Base-by-base conservation (phyloP, 176 grass and related monocot species). In the Oryza glumipatula region DNA sequence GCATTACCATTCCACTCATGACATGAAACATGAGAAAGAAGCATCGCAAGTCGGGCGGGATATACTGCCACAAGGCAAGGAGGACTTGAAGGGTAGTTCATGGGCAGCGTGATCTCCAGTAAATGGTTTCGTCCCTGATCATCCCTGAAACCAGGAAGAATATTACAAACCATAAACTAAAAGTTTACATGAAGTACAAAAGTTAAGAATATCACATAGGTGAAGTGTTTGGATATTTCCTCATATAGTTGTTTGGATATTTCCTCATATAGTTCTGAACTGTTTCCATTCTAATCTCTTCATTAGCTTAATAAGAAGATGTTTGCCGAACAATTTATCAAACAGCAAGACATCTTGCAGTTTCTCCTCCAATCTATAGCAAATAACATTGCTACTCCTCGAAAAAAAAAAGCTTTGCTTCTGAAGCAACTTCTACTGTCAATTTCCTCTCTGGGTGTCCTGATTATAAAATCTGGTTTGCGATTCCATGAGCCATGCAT, bases 81-180 rank as follows among this genome's bases (percentile, higher is more conserved):
- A 70, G 85, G 76, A 28, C 63, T 36, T 90, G 85, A 39, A 45
- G 95, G 93, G 71, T 93, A 93, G 68, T 73, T 89, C 44, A 78
- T 67, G 39, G 91, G 87, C 73, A 98, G 77, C 39, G 81, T 82
- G 77, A 95, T 88, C 79, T 95, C 91, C 65, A 95, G 26, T 67
- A 83, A 82, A 90, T 95, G 91, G 11, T 76, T 65, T 43, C 85
- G 68, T 44, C 93, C 88, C 9, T 90, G 82, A 4, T 85, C 87
- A 90, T 95, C 95, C 65, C 95, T 95, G 74, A 33, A 22, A 83
- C 76, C 35, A 45, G 73, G 72, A 65, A 30, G 46, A 44, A 44
- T 5, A 73, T 2, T n/a, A 80, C 35, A 76, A 49, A 14, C 15
- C 72, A 36, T 60, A 78, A 80, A 33, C 21, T 66, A 30, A 76